Percentiles rank a stretch among this genome's conserved stretches.
Conservation (phyloP, 768 basidiomycete genomes). For the Lactarius vividus region DNA sequence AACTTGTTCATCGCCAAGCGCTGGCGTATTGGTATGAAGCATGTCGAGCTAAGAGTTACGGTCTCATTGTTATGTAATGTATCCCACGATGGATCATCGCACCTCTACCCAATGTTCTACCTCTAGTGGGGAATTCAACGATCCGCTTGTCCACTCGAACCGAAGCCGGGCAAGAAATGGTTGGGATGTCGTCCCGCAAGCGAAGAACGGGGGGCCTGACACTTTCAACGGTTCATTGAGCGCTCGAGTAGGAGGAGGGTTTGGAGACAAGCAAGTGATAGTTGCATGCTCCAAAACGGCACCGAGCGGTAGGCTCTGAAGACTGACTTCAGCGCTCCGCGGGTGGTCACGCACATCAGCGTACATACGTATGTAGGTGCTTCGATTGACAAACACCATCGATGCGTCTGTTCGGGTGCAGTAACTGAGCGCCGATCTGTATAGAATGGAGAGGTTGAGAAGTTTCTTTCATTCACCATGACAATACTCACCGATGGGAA, state of each 20-base stretch:
- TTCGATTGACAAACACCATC: conserved; percentile 46
- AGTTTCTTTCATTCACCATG: not conserved
- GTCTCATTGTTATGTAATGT: not conserved
- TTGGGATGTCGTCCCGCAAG: conserved; percentile 14
- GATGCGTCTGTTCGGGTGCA: conserved; percentile 38
- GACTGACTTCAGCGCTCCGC: not conserved
- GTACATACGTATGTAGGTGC: conserved; percentile 48
- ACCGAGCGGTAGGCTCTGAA: conserved; percentile 38
- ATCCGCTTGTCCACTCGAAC: conserved; percentile 42
- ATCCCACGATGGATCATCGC: conserved; percentile 21
- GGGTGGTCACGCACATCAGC: not conserved
- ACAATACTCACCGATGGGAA: conserved; percentile 39
- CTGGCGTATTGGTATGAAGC: conserved; percentile 37
- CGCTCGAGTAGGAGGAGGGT: conserved; percentile 35
- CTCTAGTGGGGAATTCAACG: conserved; percentile 41
- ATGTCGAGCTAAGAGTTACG: conserved; percentile 41
- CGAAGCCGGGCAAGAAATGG: conserved; percentile 38
- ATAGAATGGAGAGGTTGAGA: not conserved
- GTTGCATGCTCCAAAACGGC: conserved; percentile 36
- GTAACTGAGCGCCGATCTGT: conserved; percentile 37
- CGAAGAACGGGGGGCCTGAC: conserved; percentile 39
- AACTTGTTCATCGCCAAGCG: conserved; percentile 48
- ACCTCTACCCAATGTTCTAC: conserved; percentile 56
- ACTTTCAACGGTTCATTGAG: conserved; percentile 37
- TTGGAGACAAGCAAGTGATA: conserved; percentile 39